Evolutionary conservation across 31 red algal genomes (phyloP), one percentile per base, ranked within the genome.

Genomic region (Asparagopsis taxiformis): DNA sequence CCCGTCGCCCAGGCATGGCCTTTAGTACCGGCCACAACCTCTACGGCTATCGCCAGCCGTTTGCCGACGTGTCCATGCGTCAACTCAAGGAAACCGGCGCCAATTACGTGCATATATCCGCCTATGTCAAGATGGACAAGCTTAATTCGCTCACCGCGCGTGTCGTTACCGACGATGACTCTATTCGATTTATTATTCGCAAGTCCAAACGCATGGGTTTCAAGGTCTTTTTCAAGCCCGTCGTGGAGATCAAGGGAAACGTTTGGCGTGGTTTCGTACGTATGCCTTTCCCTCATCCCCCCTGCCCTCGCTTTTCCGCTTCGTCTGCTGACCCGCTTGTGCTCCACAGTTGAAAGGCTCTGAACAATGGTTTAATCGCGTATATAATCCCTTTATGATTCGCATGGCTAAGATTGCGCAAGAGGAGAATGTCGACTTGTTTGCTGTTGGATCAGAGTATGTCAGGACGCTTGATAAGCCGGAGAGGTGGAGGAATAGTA

Each of bases 1-100:
- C n/a, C n/a, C n/a, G n/a, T n/a, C n/a, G n/a, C n/a, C n/a, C n/a
- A 59, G 78, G 78, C 65, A 63, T 72, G 15, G 78, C 78, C 1
- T 83, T 83, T 43, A 71, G 51, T 19, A 83, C 78, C 4, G 78
- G 78, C 19, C 78, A 83, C 29, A 66, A 83, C 28, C 20, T 55
- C 26, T 83, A 50, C 41, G 78, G 66, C 16, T 83, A 83, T 37
- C 58, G 78, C 19, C 78, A 72, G 43, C 65, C 51, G 23, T 70
- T 52, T 32, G 67, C 78, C 13, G 65, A 77, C 31, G 26, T 15
- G 9, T 77, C 73, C 6, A 23, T 83, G 25, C 35, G 24, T 2
- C 3, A 83, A 0, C 56, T 83, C 19, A 55, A 62, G 29, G 25
- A 31, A 51, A 83, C 78, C 22, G 78, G 78, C 17, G 56, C 78